phyloP scores from a whole-genome alignment of 768 basidiomycete genomes.

The Panus rudis region DNA sequence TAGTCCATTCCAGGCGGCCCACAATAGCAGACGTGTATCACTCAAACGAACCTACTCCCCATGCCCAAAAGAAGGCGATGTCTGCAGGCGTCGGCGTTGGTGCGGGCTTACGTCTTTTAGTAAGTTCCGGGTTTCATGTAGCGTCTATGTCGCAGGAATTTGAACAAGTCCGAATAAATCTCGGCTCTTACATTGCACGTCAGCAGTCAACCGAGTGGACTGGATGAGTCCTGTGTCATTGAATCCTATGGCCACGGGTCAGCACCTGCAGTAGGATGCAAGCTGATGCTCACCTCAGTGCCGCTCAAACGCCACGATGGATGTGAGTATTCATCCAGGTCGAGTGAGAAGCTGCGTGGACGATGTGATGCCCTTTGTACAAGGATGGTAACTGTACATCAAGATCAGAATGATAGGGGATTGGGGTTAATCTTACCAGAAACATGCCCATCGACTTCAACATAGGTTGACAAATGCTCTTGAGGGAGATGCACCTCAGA shows the following conservation, averaged over 20 bases:
- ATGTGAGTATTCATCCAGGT: no score
- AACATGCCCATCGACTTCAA: no score
- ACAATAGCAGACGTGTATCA: neutral
- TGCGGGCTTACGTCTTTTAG: conserved; percentile 11
- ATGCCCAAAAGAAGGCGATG: neutral
- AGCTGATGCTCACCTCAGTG: neutral
- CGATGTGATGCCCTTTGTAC: no score
- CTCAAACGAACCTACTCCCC: neutral
- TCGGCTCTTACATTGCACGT: neutral
- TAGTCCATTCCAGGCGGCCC: conserved; percentile 1
- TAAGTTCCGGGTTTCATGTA: neutral
- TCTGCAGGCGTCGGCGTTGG: conserved; percentile 10
- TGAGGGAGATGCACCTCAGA: no score
- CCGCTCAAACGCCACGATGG: conserved; percentile 8
- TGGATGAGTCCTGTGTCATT: neutral
- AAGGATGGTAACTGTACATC: no score
- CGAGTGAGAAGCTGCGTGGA: no score
- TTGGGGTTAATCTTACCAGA: no score
- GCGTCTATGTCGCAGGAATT: neutral
- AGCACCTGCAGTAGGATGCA: neutral
- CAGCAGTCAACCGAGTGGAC: neutral
- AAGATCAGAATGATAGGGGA: no score
- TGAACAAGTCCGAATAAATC: neutral
- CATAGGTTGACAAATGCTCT: no score
- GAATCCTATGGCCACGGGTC: neutral